Percentiles rank a stretch among this genome's conserved stretches.
These are phyloP conservation scores for Ilyonectria destructans DNA, from an alignment of 2,329 filamentous ascomycete genomes.

Conservation along the genomic window DNA sequence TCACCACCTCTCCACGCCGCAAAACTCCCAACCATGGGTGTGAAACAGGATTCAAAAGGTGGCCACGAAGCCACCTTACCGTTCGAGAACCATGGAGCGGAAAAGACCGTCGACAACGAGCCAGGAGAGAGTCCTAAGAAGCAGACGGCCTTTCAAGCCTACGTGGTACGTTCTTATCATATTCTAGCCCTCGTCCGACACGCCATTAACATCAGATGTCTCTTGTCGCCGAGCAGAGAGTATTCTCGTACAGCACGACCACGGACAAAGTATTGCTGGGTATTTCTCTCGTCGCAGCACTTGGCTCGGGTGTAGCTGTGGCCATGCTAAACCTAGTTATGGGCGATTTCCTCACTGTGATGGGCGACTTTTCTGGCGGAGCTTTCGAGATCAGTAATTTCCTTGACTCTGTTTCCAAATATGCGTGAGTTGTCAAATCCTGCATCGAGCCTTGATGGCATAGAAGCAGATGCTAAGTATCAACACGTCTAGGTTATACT, in stretches of 20 bases:
- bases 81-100: too few species aligned
- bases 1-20: too few species aligned
- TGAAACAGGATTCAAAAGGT: too few species aligned
- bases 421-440: neutral
- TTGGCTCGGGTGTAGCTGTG: neutral
- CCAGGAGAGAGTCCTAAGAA: too few species aligned
- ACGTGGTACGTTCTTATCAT: too few species aligned
- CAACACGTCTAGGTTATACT: constrained; percentile 36
- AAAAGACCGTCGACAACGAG: too few species aligned
- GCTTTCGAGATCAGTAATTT: neutral
- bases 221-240: neutral
- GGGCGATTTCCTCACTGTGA: neutral
- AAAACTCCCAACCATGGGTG: too few species aligned
- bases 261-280: neutral
- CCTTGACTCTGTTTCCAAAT: neutral
- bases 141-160: too few species aligned
- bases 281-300: neutral
- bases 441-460: neutral
- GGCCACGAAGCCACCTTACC: too few species aligned
- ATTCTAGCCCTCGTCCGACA: too few species aligned
- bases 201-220: too few species aligned
- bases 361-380: neutral
- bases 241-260: neutral
- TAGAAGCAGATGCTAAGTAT: neutral
- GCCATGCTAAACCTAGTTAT: neutral